phyloP scores from a whole-genome alignment of 225 moss, liverwort and hornwort species.

The Bryoerythrophyllum caledonicum region DNA sequence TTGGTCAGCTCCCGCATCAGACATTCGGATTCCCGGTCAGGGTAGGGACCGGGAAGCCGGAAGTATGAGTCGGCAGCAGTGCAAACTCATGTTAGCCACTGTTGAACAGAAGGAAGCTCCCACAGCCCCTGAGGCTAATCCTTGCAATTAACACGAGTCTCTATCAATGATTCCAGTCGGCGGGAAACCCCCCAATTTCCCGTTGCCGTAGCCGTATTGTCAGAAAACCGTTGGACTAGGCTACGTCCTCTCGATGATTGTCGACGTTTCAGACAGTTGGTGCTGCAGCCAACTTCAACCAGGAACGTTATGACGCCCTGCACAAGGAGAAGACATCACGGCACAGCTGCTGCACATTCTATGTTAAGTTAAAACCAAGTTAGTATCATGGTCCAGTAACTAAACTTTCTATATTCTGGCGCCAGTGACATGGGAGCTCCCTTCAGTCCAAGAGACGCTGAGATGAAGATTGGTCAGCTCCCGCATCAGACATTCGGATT shows the following conservation, averaged over 20 bases:
- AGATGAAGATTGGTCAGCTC: constrained; percentile 47
- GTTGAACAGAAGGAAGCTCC: constrained; percentile 74
- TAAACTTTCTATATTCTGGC: constrained; percentile 1
- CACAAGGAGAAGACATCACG: not conserved
- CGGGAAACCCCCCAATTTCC: not conserved
- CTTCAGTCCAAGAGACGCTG: constrained; percentile 72
- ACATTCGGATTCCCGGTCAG: constrained; percentile 61
- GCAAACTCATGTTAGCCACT: constrained; percentile 49
- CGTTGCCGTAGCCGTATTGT: not conserved
- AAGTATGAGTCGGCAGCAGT: constrained; percentile 63
- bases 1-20: constrained; percentile 60
- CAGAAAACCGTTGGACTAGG: not conserved
- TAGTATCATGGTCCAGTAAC: not conserved
- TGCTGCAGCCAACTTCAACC: not conserved
- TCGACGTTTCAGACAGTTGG: not conserved
- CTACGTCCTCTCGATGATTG: not conserved
- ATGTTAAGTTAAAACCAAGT: not conserved
- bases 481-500: constrained; percentile 73
- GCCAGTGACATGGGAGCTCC: constrained; percentile 66
- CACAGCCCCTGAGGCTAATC: constrained; percentile 36
- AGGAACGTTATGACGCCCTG: not conserved
- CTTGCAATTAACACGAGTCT: no score
- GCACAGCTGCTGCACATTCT: not conserved
- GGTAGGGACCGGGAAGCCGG: constrained; percentile 33
- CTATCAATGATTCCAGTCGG: no score